Evolutionary conservation across 305 asterid genomes (phyloP), one percentile per base, ranked within the genome.

Genomic region (Fraxinus sp.): DNA sequence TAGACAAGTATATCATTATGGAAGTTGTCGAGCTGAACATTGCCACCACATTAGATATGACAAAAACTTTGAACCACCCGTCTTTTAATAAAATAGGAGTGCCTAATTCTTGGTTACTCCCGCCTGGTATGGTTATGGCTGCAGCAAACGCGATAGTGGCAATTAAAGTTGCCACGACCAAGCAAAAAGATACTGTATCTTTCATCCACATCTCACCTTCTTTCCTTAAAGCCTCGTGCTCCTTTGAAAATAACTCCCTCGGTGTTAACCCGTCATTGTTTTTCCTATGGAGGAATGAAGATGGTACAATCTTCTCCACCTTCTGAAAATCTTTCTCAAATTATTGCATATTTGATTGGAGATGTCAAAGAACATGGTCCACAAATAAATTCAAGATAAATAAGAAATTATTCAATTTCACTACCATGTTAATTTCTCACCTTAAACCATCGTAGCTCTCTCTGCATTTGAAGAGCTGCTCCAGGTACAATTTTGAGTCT

Each of bases 401-500:
- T 41, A 41, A 10, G 11, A 9, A 41, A 33, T 33, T 33, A 33
- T 33, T 33, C 36, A 33, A 33, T 33, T 33, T 33, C 36, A 33
- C 36, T 33, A 33, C 36, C 36, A 33, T 41, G 52, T 55, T 55
- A 59, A 35, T 36, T n/a, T 8, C 62, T 75, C 20, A 88, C 89
- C 88, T 85, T 77, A 68, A 86, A 86, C 89, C 91, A 86, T 13
- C 71, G 72, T 7, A 84, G 78, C 80, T 88, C 89, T 62, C 83
- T 83, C 70, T 85, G 89, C 89, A 86, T 84, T 43, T 86, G 89
- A 20, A 86, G 85, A 30, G 91, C 88, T 7, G 88, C 83, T 20
- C 88, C 83, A 8, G 87, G 85, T 16, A 79, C 86, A 37, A 13
- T 26, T 16, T 14, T 39, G n/a, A 3, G 9, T 20, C 59, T 62